Evolutionary conservation across 352 stramenopile genomes (phyloP).

Genomic region (Pythium brachiatum): DNA sequence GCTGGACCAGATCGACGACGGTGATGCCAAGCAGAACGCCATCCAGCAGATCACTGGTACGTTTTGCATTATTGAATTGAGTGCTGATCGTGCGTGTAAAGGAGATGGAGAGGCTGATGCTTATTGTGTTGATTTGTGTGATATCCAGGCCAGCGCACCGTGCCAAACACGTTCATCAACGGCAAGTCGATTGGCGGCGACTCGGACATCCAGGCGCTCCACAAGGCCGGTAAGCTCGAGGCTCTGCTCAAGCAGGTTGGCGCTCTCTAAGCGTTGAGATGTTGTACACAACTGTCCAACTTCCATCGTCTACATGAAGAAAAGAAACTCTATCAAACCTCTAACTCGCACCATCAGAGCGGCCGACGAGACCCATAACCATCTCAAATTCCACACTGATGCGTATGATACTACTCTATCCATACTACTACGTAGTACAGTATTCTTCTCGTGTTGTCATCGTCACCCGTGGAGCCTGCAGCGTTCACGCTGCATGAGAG

Average conservation of each 20-base stretch:
- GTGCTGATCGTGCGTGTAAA: no score
- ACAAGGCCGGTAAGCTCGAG: conserved; percentile 86
- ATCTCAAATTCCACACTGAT: neutral
- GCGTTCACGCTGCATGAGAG: no score
- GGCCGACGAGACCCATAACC: no score
- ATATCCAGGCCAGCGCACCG: conserved; percentile 87
- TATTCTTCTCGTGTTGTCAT: no score
- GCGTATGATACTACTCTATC: neutral
- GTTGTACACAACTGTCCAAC: neutral
- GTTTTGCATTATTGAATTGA: conserved; percentile 6
- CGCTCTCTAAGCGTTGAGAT: conserved; percentile 26
- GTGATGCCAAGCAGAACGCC: conserved; percentile 53
- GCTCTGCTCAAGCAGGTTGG: conserved; percentile 79
- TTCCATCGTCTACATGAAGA: conserved; percentile 1
- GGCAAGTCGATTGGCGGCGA: conserved; percentile 94
- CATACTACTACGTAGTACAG: no score
- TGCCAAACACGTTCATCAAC: conserved; percentile 97
- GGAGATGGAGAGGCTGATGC: neutral
- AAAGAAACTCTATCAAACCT: no score
- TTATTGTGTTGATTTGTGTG: conserved; percentile 1
- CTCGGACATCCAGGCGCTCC: conserved; percentile 90
- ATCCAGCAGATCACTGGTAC: conserved; percentile 51
- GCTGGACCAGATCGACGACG: conserved; percentile 44
- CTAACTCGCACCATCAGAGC: neutral
- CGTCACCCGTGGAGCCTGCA: no score